Base-by-base conservation (phyloP, 768 basidiomycete genomes). In the Suillus clintonianus region DNA sequence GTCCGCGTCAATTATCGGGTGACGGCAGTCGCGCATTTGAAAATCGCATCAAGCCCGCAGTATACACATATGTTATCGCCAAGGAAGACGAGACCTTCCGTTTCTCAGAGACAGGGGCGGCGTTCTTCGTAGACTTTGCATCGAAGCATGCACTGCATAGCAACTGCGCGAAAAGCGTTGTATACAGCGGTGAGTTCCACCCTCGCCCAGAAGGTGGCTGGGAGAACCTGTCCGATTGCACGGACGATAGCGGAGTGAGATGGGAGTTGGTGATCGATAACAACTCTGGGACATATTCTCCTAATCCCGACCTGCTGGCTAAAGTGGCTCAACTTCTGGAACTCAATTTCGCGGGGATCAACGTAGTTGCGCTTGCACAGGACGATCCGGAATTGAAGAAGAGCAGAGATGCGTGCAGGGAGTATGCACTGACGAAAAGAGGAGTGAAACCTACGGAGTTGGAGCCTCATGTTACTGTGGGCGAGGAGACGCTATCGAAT, bases 251-350 rank as follows among this genome's bases (percentile, higher is more conserved):
- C 5, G 78, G 83, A 6, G 86, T 89, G 50, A 73, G 78, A 37
- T 95, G 93, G 90, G 91, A 95, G 74, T 74, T 95, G 37, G 88
- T 94, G 65, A 85, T 95, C 70, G 93, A 95, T 73, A 95, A 95
- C 70, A 90, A 91, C 70, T 89, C 86, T 68, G 93, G 93, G 56
- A 95, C 92, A 59, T 94, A 95, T 72, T 83, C 91, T 37, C 93
- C 94, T 1, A 86, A 92, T 70, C 80, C 82, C 60, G 74, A 68
- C 60, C 69, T 94, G 66, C 76, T 95, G 2, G 88, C 89, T 0
- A 72, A 80, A 48, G 73, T 94, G 62, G 84, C 85, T 71, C 80
- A 78, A 66, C 78, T 91, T 32, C 71, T 95, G 58, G 87, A 91
- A 75, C 82, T 83, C 69, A 94, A 95, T 70, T 92, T 95, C 71